Conservation (phyloP, 345 rosid species). For the Diplotaxis tenuifolia region DNA sequence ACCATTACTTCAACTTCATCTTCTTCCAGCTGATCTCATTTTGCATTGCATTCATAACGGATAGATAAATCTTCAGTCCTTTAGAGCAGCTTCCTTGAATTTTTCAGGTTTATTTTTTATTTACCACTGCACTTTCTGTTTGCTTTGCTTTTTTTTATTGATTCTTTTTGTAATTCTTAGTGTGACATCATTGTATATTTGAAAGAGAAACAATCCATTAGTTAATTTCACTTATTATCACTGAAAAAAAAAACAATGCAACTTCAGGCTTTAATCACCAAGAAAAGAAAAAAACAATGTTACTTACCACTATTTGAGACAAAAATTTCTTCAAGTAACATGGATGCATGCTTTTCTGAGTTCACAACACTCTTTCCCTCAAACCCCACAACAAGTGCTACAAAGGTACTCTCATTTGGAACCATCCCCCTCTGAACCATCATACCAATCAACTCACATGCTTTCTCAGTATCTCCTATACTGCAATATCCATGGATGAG, state of each 20-base stretch:
- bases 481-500: conserved; percentile 50
- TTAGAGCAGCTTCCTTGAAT: conserved; percentile 55
- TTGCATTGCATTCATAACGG: conserved; percentile 26
- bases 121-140: conserved; percentile 14
- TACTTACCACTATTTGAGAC: conserved; percentile 18
- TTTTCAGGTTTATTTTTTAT: conserved; percentile 33
- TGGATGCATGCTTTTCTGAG: conserved; percentile 42
- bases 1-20: conserved; percentile 26
- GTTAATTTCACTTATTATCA: neutral
- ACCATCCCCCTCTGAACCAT: conserved; percentile 48
- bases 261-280: neutral
- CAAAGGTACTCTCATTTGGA: conserved; percentile 41
- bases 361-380: conserved; percentile 32
- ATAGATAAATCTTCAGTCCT: conserved; percentile 34
- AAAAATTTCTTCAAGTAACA: conserved; percentile 39
- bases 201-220: conserved; percentile 29
- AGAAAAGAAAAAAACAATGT: conserved; percentile 2
- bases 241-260: neutral
- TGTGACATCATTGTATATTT: conserved; percentile 62
- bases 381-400: conserved; percentile 45
- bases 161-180: neutral
- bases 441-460: conserved; percentile 41
- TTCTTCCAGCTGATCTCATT: conserved; percentile 9
- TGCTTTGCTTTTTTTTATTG: neutral
- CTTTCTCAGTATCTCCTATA: conserved; percentile 40